Percentiles rank a stretch among this genome's conserved stretches.
These are phyloP conservation scores for Suillus alpinus DNA, from an alignment of 768 basidiomycete genomes.

Conservation along the genomic window DNA sequence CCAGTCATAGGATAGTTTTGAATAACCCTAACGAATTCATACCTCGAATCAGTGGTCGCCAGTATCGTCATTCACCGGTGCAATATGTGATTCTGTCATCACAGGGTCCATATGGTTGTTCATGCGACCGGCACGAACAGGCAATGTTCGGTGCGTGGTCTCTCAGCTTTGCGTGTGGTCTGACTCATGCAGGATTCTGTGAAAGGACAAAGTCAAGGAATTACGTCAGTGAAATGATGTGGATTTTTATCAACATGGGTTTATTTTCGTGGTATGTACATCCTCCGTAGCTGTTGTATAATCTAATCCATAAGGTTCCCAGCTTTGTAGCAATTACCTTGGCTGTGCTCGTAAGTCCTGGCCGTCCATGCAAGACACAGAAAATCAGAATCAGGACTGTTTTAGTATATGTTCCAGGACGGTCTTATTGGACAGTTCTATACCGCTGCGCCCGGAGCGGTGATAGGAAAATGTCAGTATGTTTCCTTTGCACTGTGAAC, in stretches of 20 bases:
- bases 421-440: slow-evolving; percentile 2
- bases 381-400: background rate
- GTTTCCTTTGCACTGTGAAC: background rate
- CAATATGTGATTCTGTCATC: slow-evolving; percentile 19
- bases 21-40: background rate
- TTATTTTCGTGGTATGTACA: slow-evolving; percentile 16
- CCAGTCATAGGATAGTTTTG: background rate
- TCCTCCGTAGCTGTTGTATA: background rate
- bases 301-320: background rate
- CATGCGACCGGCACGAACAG: slow-evolving; percentile 11
- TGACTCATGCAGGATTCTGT: slow-evolving; percentile 1
- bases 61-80: slow-evolving; percentile 10
- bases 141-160: slow-evolving; percentile 9
- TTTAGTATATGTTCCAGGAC: slow-evolving; percentile 18
- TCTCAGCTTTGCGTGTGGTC: background rate
- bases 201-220: background rate
- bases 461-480: slow-evolving; percentile 18
- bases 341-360: slow-evolving; percentile 11
- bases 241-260: slow-evolving; percentile 17
- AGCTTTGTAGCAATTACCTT: slow-evolving; percentile 11
- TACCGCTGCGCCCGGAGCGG: slow-evolving; percentile 7
- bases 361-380: background rate
- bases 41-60: slow-evolving; percentile 7
- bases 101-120: slow-evolving; percentile 15
- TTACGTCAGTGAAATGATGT: slow-evolving; percentile 16